Evolutionary conservation across 148 eudicot genomes (phyloP), one percentile per base, ranked within the genome.

Genomic region (Polygonum aviculare): DNA sequence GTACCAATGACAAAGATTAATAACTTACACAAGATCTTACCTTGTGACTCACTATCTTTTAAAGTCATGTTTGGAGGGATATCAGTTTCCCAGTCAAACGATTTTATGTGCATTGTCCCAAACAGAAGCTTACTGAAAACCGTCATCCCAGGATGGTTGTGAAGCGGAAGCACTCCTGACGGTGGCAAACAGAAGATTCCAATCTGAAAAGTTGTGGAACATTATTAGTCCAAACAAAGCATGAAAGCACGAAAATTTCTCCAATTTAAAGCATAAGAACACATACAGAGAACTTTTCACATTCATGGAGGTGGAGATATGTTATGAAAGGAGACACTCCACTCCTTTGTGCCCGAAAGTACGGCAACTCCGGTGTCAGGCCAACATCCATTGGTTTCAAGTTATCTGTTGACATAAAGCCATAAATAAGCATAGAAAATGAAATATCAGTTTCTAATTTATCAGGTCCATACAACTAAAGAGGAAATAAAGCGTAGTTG

Each of bases 181-280:
- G 94, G 94, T 10, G 98, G 98, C 86, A 93, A 84, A 80, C 96
- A 91, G 81, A 93, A 93, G 51, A 93, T 89, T 3, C 92, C 96
- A 78, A 93, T 93, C 98, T 93, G 85, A 79, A 72, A 77, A 0
- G 5, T 19, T n/a, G 40, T 18, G 49, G 18, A 72, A 45, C 45
- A 36, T 33, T 26, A 63, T 67, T 36, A 36, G 11, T 35, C 6
- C 45, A 5, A 14, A 38, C 69, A 67, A 67, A 67, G n/a, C 70
- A 63, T 4, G 35, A 15, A 15, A 10, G 6, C 44, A 36, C 16
- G 10, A 36, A 38, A 67, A 3, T 36, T 67, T 11, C 11, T 67
- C 19, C 41, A 67, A 67, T 35, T 41, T 2, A 63, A 36, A 15
- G 51, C 36, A 48, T 3, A 41, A 62, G 33, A 39, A 62, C 41